Evolutionary conservation across 2,329 filamentous ascomycete genomes (phyloP), one percentile per base, ranked within the genome.

Genomic region (Fusarium begoniae): DNA sequence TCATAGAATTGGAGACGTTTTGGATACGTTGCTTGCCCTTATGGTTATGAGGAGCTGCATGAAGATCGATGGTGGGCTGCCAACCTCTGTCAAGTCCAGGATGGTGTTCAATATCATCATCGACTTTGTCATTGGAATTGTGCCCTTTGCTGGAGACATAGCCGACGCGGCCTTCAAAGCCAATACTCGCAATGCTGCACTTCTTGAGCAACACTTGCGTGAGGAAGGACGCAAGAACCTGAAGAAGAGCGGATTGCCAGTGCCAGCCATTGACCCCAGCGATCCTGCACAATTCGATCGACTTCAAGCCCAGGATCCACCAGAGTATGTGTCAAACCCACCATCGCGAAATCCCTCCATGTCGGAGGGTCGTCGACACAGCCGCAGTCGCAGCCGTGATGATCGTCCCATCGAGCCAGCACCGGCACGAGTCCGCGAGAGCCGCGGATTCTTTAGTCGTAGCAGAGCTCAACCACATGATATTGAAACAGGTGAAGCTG

Each of bases 81-180:
- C 92, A 4, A 74, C 82, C 9, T 79, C 81, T 15, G 82, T 96
- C 56, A 86, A 89, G 63, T 81, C 88, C 35, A 88, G 88, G 79
- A 98, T 99, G 96, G 82, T 95, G 73, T 83, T 95, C 79, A 97
- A 98, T 82, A 89, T 98, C 63, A 78, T 88, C 8, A 68, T 95
- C 45, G 94, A 97, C 79, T 94, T 96, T 75, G 80, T 88, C 43
- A 85, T 95, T 40, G 94, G 94, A 11, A 83, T 96, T 6, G 85
- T 96, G 2, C 94, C 94, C 0, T 89, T 96, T 70, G 71, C 94
- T 2, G 94, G 94, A n/a, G 94, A 96, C 77, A 68, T 96, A 6
- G 88, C 87, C 44, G 94, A 96, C 78, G 92, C 92, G 11, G 81
- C 90, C 7, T 92, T 92, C 83, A 91, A 93, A 69, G 91, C 91